phyloP scores from a whole-genome alignment of 805 yeast genomes.

The Danielia oregonensis region DNA sequence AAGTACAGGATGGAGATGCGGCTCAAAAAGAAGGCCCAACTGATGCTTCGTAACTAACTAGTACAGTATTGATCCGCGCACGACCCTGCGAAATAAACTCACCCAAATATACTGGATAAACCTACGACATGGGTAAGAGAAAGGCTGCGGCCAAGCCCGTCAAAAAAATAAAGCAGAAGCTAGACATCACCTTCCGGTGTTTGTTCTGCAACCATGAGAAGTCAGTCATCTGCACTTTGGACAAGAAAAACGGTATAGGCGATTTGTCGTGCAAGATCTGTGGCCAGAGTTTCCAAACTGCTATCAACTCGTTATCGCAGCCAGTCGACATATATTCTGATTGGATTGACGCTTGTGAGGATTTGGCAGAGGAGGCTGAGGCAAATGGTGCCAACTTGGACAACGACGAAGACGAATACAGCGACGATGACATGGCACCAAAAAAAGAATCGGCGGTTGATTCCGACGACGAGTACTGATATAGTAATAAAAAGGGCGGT shows the following conservation, averaged over 20 bases:
- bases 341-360: slow-evolving; percentile 97
- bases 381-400: slow-evolving; percentile 21
- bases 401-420: slow-evolving; percentile 27
- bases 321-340: slow-evolving; percentile 95
- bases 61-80: not conserved
- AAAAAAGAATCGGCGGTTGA: slow-evolving; percentile 19
- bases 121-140: slow-evolving; percentile 60
- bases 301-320: slow-evolving; percentile 77
- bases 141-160: slow-evolving; percentile 76
- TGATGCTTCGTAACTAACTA: slow-evolving; percentile 3
- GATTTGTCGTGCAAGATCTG: slow-evolving; percentile 86
- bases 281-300: slow-evolving; percentile 88
- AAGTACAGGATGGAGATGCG: slow-evolving; percentile 45
- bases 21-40: slow-evolving; percentile 39
- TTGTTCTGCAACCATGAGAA: slow-evolving; percentile 94
- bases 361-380: slow-evolving; percentile 66
- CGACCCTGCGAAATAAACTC: not conserved
- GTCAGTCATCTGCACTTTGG: slow-evolving; percentile 83
- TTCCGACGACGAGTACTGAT: slow-evolving; percentile 28
- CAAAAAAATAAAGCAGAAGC: slow-evolving; percentile 68
- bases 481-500: slow-evolving; percentile 1
- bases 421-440: slow-evolving; percentile 31
- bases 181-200: slow-evolving; percentile 84
- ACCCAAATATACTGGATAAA: not conserved
- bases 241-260: slow-evolving; percentile 82